Conservation (phyloP, 768 basidiomycete species). For the Dictyophora rubrovolvata region DNA sequence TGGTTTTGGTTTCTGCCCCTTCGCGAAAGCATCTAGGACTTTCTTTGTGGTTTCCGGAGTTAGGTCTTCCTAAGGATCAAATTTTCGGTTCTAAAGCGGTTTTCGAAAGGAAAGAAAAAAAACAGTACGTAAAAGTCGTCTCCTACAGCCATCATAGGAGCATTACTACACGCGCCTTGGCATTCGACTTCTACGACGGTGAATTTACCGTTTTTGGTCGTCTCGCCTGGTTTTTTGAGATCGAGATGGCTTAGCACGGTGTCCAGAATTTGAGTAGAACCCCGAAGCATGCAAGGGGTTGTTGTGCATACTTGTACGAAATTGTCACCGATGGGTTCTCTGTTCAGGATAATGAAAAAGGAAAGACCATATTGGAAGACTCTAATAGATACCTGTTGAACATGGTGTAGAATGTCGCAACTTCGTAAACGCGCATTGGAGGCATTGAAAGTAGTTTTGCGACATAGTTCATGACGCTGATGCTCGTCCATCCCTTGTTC, state of each 20-base stretch:
- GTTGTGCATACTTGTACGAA: slow-evolving; percentile 99
- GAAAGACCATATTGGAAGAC: background rate
- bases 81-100: too few species aligned
- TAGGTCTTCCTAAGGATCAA: slow-evolving; percentile 59
- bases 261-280: slow-evolving; percentile 83
- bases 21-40: slow-evolving; percentile 67
- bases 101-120: slow-evolving; percentile 5
- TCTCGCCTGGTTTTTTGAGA: slow-evolving; percentile 76
- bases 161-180: slow-evolving; percentile 96
- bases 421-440: slow-evolving; percentile 98
- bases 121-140: slow-evolving; percentile 96
- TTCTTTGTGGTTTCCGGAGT: slow-evolving; percentile 68
- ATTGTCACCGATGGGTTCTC: slow-evolving; percentile 87
- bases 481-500: slow-evolving; percentile 97
- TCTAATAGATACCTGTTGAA: slow-evolving; percentile 69
- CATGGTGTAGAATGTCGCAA: slow-evolving; percentile 99
- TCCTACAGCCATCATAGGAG: slow-evolving; percentile 90
- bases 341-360: slow-evolving; percentile 18
- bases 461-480: slow-evolving; percentile 98
- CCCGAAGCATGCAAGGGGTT: slow-evolving; percentile 93
- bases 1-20: slow-evolving; percentile 81
- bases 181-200: slow-evolving; percentile 98
- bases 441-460: slow-evolving; percentile 89
- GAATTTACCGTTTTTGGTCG: slow-evolving; percentile 94
- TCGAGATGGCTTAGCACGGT: slow-evolving; percentile 77